Evolutionary conservation across 768 basidiomycete species (phyloP).

Genomic region (Trametes coccinea): DNA sequence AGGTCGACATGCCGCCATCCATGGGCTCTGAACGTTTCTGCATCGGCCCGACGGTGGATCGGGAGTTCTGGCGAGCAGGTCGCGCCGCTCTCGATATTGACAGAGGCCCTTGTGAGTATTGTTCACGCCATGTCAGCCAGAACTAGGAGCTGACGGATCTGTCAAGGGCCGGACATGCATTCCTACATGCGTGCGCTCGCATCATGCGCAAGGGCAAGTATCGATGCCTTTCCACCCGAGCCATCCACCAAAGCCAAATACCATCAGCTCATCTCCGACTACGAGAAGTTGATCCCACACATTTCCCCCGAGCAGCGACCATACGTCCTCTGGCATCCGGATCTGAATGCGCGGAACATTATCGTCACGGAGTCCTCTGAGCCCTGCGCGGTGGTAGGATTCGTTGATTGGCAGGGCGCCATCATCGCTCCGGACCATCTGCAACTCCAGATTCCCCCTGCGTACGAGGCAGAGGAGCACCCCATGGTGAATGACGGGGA

Average conservation of each 20-base stretch:
- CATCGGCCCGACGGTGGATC: slow-evolving; percentile 20
- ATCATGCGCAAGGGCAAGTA: neutral
- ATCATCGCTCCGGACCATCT: neutral
- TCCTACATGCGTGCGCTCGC: slow-evolving; percentile 6
- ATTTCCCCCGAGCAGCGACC: neutral
- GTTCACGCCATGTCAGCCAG: neutral
- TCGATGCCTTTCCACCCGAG: neutral
- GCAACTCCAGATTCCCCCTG: slow-evolving; percentile 2
- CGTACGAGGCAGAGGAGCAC: neutral
- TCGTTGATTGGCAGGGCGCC: slow-evolving; percentile 26
- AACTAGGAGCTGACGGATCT: neutral
- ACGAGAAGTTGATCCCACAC: slow-evolving; percentile 4
- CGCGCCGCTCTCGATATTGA: slow-evolving; percentile 14
- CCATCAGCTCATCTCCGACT: slow-evolving; percentile 8
- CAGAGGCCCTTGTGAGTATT: slow-evolving; percentile 18
- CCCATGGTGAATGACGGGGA: neutral
- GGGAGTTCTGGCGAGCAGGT: slow-evolving; percentile 21
- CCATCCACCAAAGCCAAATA: neutral
- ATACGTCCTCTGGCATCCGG: slow-evolving; percentile 25
- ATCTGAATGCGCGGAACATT: slow-evolving; percentile 22
- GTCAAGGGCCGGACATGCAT: slow-evolving; percentile 10
- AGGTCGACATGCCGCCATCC: neutral
- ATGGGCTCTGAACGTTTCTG: slow-evolving; percentile 10
- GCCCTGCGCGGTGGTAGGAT: slow-evolving; percentile 10
- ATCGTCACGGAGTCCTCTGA: slow-evolving; percentile 9